These are phyloP conservation scores for Gynandropsis gynandra DNA, from an alignment of 345 rosid species.

Conservation along the genomic window DNA sequence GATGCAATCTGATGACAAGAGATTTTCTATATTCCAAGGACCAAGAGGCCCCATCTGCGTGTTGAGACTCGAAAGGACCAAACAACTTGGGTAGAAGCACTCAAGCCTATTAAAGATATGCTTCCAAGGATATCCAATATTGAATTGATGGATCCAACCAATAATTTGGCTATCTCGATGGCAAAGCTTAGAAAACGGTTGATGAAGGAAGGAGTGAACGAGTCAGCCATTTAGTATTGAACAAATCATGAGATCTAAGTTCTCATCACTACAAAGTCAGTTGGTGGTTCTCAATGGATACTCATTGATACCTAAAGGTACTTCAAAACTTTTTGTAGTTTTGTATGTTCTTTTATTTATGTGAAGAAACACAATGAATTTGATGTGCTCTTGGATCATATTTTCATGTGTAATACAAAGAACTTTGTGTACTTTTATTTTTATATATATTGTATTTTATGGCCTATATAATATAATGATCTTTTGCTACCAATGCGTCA, in stretches of 20 bases:
- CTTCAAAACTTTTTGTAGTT: neutral
- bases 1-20: slow-evolving; percentile 62
- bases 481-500: too few relatives aligned
- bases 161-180: slow-evolving; percentile 35
- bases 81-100: slow-evolving; percentile 47
- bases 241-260: slow-evolving; percentile 55
- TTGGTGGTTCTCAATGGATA: slow-evolving; percentile 42
- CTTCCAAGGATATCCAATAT: slow-evolving; percentile 56
- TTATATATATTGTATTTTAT: too few relatives aligned
- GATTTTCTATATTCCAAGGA: slow-evolving; percentile 57
- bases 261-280: slow-evolving; percentile 43
- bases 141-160: slow-evolving; percentile 47
- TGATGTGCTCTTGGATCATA: neutral
- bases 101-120: slow-evolving; percentile 57
- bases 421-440: too few relatives aligned
- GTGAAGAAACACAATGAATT: neutral
- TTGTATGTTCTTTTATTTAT: neutral
- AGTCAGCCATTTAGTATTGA: slow-evolving; percentile 49
- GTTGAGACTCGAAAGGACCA: slow-evolving; percentile 53
- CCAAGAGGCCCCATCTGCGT: slow-evolving; percentile 53
- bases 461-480: too few relatives aligned
- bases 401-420: too few relatives aligned
- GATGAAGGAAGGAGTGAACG: slow-evolving; percentile 46
- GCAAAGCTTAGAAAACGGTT: slow-evolving; percentile 54
- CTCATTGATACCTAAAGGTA: slow-evolving; percentile 69